These are phyloP conservation scores for Modicella reniformis DNA, from an alignment of 371 early-diverging fungal species.

Conservation along the genomic window DNA sequence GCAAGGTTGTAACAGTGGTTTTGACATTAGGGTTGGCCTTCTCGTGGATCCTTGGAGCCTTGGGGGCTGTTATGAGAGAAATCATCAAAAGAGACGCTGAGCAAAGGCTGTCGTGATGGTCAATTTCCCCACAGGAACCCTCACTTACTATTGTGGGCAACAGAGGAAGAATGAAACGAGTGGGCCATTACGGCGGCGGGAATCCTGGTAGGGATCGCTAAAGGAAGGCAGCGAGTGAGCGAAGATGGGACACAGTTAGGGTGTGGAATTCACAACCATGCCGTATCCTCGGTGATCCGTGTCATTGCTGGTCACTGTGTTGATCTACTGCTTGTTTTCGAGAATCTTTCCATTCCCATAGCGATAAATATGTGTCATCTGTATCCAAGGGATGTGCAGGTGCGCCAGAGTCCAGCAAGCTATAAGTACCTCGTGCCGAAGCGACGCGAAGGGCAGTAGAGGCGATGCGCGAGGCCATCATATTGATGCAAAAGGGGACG, in stretches of 20 bases:
- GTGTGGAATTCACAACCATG: neutral
- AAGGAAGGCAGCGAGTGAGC: neutral
- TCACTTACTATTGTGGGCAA: constrained; percentile 42
- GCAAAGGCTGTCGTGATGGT: neutral
- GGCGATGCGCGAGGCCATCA: constrained; percentile 55
- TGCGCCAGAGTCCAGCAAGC: neutral
- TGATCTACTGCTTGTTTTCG: constrained; percentile 34
- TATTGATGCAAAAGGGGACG: constrained; percentile 18
- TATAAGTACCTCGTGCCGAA: constrained; percentile 51
- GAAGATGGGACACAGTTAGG: neutral
- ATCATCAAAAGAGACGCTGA: too few relatives aligned
- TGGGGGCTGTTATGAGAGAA: constrained; percentile 14
- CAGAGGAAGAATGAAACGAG: constrained; percentile 46
- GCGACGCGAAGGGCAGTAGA: constrained; percentile 48
- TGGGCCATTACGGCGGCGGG: constrained; percentile 46
- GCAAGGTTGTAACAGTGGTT: constrained; percentile 58
- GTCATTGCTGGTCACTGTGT: neutral
- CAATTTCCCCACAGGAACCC: neutral
- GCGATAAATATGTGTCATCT: too few relatives aligned
- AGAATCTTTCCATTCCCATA: too few relatives aligned
- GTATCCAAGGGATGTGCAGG: neutral
- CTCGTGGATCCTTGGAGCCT: constrained; percentile 54
- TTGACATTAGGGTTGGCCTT: constrained; percentile 42
- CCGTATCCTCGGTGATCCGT: neutral
- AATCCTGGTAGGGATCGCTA: constrained; percentile 49